Conservation (phyloP, 73 alveolate genomes). For the Blepharisma japonicum region DNA sequence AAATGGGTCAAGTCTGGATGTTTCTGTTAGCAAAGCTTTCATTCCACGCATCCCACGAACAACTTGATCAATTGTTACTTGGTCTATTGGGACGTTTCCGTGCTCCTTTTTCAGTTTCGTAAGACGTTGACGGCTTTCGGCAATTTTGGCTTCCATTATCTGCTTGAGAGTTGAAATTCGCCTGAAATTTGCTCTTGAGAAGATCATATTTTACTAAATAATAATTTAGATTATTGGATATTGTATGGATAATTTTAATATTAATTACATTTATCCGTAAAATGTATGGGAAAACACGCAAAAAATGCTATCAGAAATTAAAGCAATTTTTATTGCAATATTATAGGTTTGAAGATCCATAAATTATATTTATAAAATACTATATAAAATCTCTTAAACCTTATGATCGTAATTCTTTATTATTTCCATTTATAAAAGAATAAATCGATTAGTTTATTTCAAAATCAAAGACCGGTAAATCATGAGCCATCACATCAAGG, state of each 20-base stretch:
- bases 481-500: no score
- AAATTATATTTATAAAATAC: no score
- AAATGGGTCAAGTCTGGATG: slow-evolving; percentile 77
- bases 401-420: no score
- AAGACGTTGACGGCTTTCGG: slow-evolving; percentile 35
- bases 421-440: no score
- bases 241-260: background rate
- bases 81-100: slow-evolving; percentile 43
- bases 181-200: slow-evolving; percentile 29
- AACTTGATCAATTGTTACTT: slow-evolving; percentile 72
- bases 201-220: background rate
- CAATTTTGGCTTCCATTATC: slow-evolving; percentile 40
- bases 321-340: no score
- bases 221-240: background rate
- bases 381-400: no score
- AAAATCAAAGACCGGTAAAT: no score
- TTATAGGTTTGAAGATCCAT: no score
- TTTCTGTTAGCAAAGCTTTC: slow-evolving; percentile 75
- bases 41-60: slow-evolving; percentile 91
- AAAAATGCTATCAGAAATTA: no score
- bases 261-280: slow-evolving; percentile 9
- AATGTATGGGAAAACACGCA: background rate
- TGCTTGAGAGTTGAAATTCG: slow-evolving; percentile 41
- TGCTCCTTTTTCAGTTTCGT: slow-evolving; percentile 45
- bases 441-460: no score